These are phyloP conservation scores for Chrysosporium keratinophilum DNA, from an alignment of 2,329 filamentous ascomycete species.

Conservation along the genomic window DNA sequence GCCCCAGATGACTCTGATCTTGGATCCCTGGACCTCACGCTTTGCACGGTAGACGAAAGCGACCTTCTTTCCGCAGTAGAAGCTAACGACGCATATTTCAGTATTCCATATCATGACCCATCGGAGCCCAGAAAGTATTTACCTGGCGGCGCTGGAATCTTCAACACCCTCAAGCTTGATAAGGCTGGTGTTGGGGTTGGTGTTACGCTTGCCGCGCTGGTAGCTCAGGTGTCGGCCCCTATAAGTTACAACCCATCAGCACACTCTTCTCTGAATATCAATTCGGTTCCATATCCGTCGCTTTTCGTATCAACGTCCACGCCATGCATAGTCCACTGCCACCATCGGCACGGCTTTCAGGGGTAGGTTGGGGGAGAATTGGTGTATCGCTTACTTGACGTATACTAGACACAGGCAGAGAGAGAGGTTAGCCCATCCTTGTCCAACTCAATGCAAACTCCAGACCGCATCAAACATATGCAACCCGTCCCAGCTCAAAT, in stretches of 20 bases:
- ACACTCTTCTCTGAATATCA: slow-evolving; percentile 4
- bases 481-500: not conserved
- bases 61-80: slow-evolving; percentile 98
- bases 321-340: not conserved
- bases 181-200: slow-evolving; percentile 79
- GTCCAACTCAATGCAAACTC: slow-evolving; percentile 12
- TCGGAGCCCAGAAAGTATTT: slow-evolving; percentile 30
- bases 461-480: not conserved
- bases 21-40: slow-evolving; percentile 91
- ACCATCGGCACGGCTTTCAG: not conserved
- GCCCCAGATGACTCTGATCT: slow-evolving; percentile 99
- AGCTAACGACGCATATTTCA: slow-evolving; percentile 37
- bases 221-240: slow-evolving; percentile 98
- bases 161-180: slow-evolving; percentile 99
- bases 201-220: slow-evolving; percentile 87
- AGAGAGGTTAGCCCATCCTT: slow-evolving; percentile 23
- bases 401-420: slow-evolving; percentile 52
- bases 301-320: not conserved
- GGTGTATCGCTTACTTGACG: slow-evolving; percentile 63
- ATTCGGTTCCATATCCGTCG: not conserved
- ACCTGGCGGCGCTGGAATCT: slow-evolving; percentile 77
- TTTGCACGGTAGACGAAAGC: slow-evolving; percentile 96
- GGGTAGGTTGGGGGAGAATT: slow-evolving; percentile 3
- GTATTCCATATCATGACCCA: slow-evolving; percentile 19
- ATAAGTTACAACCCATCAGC: slow-evolving; percentile 23